Evolutionary conservation across 352 stramenopile species (phyloP).

Genomic region (Blastocystis sp.): DNA sequence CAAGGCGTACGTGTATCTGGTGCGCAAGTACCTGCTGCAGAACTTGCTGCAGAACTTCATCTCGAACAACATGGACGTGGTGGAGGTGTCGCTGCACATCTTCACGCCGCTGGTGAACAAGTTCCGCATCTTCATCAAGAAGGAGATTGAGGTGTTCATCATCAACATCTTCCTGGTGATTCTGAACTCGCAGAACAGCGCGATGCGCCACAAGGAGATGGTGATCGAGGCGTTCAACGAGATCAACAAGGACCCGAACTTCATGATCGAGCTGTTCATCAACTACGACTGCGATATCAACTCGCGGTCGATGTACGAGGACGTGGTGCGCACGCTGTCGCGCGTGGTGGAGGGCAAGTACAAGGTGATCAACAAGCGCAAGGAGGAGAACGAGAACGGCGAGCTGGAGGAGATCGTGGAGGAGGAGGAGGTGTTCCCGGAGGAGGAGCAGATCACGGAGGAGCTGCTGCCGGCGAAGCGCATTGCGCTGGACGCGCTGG

Average conservation of each 20-base stretch:
- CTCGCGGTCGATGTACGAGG: conserved; percentile 85
- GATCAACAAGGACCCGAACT: conserved; percentile 87
- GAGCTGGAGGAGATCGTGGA: conserved; percentile 68
- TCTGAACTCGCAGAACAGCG: conserved; percentile 91
- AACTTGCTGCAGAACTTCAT: conserved; percentile 97
- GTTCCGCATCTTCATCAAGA: conserved; percentile 86
- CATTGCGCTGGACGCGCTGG: conserved; percentile 70
- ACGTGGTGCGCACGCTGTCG: conserved; percentile 91
- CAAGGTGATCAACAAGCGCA: conserved; percentile 25
- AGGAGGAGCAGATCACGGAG: conserved; percentile 59
- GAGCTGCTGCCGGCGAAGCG: conserved; percentile 67
- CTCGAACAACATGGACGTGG: conserved; percentile 89
- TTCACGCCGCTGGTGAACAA: conserved; percentile 89
- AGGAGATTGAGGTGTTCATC: conserved; percentile 97
- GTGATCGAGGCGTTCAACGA: conserved; percentile 88
- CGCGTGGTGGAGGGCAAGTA: conserved; percentile 85
- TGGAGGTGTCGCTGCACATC: conserved; percentile 91
- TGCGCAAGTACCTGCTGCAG: conserved; percentile 92
- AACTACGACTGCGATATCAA: conserved; percentile 99
- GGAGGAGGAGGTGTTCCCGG: conserved; percentile 57
- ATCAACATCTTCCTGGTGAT: conserved; percentile 95
- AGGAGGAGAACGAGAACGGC: conserved; percentile 70
- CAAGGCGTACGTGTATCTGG: conserved; percentile 92
- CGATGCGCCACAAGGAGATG: conserved; percentile 83
- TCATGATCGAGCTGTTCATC: conserved; percentile 95